A percentile compares a stretch with the other conserved stretches of the same genome.
Conservation (phyloP, 2,329 filamentous ascomycete species). For the Fusarium sp. region DNA sequence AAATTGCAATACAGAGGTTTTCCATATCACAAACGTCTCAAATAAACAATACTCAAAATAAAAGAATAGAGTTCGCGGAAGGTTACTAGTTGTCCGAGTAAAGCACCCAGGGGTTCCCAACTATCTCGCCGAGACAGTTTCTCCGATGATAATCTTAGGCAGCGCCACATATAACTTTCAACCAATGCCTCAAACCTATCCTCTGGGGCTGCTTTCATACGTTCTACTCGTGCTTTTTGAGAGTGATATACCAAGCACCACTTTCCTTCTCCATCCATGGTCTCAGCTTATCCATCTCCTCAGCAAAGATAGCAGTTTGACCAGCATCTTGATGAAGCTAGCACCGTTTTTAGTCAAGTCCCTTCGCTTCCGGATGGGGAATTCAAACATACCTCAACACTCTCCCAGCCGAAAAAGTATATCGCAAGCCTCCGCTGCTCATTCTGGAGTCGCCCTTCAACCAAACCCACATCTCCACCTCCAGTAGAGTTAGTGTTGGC, state of each 20-base stretch:
- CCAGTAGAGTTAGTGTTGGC: conserved; percentile 23
- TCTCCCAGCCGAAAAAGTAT: conserved; percentile 36
- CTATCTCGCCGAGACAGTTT: neutral
- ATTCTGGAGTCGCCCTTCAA: neutral
- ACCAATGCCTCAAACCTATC: neutral
- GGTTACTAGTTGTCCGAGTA: neutral
- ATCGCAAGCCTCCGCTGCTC: conserved; percentile 22
- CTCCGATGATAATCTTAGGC: neutral
- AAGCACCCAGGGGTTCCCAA: neutral
- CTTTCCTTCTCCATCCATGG: conserved; percentile 24
- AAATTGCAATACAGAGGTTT: neutral
- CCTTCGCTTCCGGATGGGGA: neutral
- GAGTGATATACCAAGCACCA: conserved; percentile 34
- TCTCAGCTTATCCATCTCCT: conserved; percentile 29
- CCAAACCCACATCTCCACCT: neutral
- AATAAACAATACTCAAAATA: neutral
- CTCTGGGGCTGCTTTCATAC: rapidly evolving
- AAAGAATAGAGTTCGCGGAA: neutral
- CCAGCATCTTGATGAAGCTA: conserved; percentile 32
- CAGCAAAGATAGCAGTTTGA: conserved; percentile 23
- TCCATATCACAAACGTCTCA: neutral
- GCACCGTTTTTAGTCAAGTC: neutral
- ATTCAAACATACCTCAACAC: conserved; percentile 29
- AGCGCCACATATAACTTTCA: neutral
- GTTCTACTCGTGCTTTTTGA: neutral